A percentile compares a stretch with the other conserved stretches of the same genome.
Evolutionary conservation across 2,329 filamentous ascomycete species (phyloP).

Genomic region (Xylaria sp.): DNA sequence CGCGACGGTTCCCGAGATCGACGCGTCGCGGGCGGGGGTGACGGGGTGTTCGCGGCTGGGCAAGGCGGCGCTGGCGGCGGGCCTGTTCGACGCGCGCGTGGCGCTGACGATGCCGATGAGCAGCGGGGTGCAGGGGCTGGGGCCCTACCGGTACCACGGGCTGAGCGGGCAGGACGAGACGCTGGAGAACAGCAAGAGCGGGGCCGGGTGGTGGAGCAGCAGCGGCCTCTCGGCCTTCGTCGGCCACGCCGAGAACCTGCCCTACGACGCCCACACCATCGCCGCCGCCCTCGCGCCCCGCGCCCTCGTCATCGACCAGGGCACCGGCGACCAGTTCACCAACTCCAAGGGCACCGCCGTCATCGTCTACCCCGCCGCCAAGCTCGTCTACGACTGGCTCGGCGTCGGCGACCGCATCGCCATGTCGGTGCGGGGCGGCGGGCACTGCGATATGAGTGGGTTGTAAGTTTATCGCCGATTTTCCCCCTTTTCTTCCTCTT

Average conservation of each 20-base stretch:
- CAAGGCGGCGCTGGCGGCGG: constrained; percentile 56
- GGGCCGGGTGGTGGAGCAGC: constrained; percentile 61
- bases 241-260: constrained; percentile 57
- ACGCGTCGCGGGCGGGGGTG: constrained; percentile 46
- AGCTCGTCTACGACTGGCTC: constrained; percentile 57
- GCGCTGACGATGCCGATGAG: constrained; percentile 60
- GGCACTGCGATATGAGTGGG: constrained; percentile 52
- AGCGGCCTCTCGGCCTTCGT: constrained; percentile 54
- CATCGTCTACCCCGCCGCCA: constrained; percentile 54
- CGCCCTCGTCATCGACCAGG: constrained; percentile 59
- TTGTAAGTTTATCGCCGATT: constrained; percentile 43
- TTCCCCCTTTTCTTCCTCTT: not conserved
- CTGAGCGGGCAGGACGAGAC: constrained; percentile 50
- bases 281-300: constrained; percentile 61
- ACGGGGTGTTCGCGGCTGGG: constrained; percentile 59
- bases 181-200: constrained; percentile 53
- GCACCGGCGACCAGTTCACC: constrained; percentile 51
- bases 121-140: constrained; percentile 57
- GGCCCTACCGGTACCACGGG: constrained; percentile 53
- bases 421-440: constrained; percentile 50
- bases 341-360: constrained; percentile 53
- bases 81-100: constrained; percentile 54
- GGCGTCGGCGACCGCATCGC: constrained; percentile 53
- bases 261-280: constrained; percentile 61
- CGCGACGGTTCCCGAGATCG: constrained; percentile 50